A percentile compares a stretch with the other conserved stretches of the same genome.
Conservation (phyloP, 805 yeast species). For the Monosporozyma aquatica region DNA sequence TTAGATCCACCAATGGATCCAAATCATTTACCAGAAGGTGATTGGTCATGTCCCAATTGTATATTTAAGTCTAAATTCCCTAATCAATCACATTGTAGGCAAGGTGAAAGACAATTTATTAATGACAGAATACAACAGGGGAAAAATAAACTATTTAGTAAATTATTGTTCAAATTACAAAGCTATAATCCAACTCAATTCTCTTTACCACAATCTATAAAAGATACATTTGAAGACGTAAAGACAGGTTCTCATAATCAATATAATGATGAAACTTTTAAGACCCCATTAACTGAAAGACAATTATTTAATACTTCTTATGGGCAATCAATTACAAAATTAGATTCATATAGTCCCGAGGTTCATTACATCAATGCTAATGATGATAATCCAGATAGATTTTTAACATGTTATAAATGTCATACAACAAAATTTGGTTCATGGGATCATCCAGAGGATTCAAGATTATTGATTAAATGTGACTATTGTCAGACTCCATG, state of each 20-base stretch:
- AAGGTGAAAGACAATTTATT: slow-evolving; percentile 18
- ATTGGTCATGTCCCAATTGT: slow-evolving; percentile 86
- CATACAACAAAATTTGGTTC: slow-evolving; percentile 53
- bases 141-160: slow-evolving; percentile 36
- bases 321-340: slow-evolving; percentile 27
- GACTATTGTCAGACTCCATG: slow-evolving; percentile 76
- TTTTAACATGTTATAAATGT: slow-evolving; percentile 69
- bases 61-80: slow-evolving; percentile 33
- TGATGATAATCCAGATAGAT: slow-evolving; percentile 50
- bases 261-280: slow-evolving; percentile 51
- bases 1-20: slow-evolving; percentile 84
- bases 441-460: slow-evolving; percentile 33
- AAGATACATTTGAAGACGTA: slow-evolving; percentile 68
- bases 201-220: slow-evolving; percentile 55
- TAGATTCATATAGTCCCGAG: slow-evolving; percentile 44
- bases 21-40: slow-evolving; percentile 67
- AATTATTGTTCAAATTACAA: slow-evolving; percentile 50
- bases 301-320: slow-evolving; percentile 40
- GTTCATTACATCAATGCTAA: slow-evolving; percentile 29
- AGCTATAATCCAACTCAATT: slow-evolving; percentile 58
- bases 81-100: slow-evolving; percentile 14
- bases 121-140: slow-evolving; percentile 5
- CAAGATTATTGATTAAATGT: slow-evolving; percentile 56
- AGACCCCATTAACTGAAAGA: slow-evolving; percentile 33
- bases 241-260: slow-evolving; percentile 59